Percentiles rank a stretch among this genome's conserved stretches.
Conservation (phyloP, 208 protist species). For the Crithidia fasciculata region DNA sequence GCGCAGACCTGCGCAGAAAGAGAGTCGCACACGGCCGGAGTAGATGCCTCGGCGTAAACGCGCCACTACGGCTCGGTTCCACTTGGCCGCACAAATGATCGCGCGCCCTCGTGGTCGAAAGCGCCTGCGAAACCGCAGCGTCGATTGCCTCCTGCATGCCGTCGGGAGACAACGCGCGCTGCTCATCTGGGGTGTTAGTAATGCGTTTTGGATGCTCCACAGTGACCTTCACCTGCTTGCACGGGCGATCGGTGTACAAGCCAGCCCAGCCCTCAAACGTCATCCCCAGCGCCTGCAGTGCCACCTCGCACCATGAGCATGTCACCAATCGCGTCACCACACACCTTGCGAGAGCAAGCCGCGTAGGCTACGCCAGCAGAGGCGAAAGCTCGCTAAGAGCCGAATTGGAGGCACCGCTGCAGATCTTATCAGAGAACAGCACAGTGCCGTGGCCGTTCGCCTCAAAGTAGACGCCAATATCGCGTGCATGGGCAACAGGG, state of each 20-base stretch:
- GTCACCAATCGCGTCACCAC: conserved; percentile 89
- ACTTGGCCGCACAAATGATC: conserved; percentile 93
- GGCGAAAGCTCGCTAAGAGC: neutral
- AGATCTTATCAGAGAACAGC: conserved; percentile 55
- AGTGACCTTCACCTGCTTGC: conserved; percentile 57
- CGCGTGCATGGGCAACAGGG: conserved; percentile 80
- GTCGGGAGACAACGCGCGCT: conserved; percentile 48
- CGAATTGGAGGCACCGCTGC: neutral
- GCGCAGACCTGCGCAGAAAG: conserved; percentile 41
- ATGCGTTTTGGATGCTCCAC: conserved; percentile 63
- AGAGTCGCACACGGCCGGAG: conserved; percentile 29
- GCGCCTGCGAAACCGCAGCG: conserved; percentile 42
- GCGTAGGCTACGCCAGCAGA: conserved; percentile 11
- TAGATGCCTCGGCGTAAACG: conserved; percentile 85
- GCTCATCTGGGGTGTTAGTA: conserved; percentile 78
- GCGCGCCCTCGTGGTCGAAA: conserved; percentile 23
- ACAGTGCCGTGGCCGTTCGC: conserved; percentile 97
- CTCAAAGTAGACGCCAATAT: conserved; percentile 97
- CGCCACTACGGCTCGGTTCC: conserved; percentile 96
- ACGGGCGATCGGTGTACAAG: conserved; percentile 72
- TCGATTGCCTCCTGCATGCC: conserved; percentile 90
- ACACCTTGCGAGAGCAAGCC: conserved; percentile 78
- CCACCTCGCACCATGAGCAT: conserved; percentile 77
- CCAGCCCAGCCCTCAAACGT: conserved; percentile 47
- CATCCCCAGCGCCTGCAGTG: conserved; percentile 48